Percentiles rank a stretch among this genome's conserved stretches.
These are phyloP conservation scores for Amanita inopinata DNA, from an alignment of 768 basidiomycete species.

Conservation along the genomic window DNA sequence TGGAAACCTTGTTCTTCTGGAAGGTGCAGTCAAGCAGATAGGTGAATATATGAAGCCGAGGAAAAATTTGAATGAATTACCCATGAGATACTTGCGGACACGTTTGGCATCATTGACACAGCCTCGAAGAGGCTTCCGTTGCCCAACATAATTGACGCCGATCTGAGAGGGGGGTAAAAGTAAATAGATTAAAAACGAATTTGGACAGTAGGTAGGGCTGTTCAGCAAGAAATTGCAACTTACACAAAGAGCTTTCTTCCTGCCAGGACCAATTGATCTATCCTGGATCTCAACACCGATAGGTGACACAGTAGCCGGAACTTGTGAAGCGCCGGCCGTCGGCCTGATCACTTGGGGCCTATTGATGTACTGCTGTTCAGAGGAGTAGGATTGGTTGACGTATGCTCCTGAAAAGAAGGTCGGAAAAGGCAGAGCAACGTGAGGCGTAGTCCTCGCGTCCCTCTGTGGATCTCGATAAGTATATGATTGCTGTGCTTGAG, in stretches of 20 bases:
- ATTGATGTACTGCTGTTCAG: not conserved
- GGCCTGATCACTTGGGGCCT: not conserved
- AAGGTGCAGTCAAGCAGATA: slow-evolving; percentile 18
- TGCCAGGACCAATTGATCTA: not conserved
- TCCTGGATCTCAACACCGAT: not conserved
- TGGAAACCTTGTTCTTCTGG: slow-evolving; percentile 50
- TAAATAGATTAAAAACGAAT: not conserved
- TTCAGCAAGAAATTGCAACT: no score
- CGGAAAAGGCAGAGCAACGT: no score
- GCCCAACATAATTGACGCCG: slow-evolving; percentile 70
- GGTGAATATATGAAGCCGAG: not conserved
- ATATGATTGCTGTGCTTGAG: no score
- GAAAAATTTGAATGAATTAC: slow-evolving; percentile 25
- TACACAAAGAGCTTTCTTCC: not conserved
- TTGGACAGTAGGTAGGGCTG: not conserved
- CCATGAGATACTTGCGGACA: slow-evolving; percentile 49
- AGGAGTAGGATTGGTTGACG: no score
- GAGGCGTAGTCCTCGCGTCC: no score
- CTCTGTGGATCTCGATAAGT: no score
- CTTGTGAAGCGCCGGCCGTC: not conserved
- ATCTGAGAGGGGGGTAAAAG: no score
- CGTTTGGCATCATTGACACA: slow-evolving; percentile 78
- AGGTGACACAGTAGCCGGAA: not conserved
- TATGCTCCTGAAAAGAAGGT: no score
- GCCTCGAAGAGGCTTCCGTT: slow-evolving; percentile 51